Conservation (phyloP, 305 asterid species). For the Fraxinus albicans region DNA sequence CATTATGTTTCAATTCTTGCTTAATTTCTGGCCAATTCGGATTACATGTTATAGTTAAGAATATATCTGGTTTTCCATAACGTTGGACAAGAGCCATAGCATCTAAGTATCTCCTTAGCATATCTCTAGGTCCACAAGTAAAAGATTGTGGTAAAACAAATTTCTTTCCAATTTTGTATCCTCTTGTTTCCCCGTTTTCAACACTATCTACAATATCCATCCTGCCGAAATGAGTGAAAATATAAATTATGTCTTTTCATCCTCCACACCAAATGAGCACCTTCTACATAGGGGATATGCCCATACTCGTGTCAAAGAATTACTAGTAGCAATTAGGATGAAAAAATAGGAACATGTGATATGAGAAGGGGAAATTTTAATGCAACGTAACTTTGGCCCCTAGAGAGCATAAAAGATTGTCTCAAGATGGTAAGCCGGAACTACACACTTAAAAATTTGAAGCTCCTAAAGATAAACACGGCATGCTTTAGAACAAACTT, state of each 20-base stretch:
- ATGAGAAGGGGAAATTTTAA: constrained; percentile 83
- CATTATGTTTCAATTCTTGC: too few relatives aligned
- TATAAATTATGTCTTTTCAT: constrained; percentile 17
- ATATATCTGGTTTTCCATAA: too few relatives aligned
- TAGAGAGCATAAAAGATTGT: constrained; percentile 35
- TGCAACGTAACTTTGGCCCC: constrained; percentile 75
- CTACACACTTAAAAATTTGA: background rate
- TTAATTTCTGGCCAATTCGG: too few relatives aligned
- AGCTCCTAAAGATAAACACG: constrained; percentile 18
- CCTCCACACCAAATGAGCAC: constrained; percentile 16
- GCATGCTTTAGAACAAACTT: constrained; percentile 82
- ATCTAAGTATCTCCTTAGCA: too few relatives aligned
- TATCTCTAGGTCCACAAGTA: too few relatives aligned
- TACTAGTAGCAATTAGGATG: background rate
- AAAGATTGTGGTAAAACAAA: too few relatives aligned
- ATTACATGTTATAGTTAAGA: too few relatives aligned
- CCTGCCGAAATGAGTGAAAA: constrained; percentile 47
- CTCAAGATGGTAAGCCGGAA: constrained; percentile 27
- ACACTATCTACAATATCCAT: constrained; percentile 37
- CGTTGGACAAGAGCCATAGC: too few relatives aligned
- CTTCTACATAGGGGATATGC: constrained; percentile 13
- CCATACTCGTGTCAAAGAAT: background rate
- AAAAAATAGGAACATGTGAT: constrained; percentile 64
- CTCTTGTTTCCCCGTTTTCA: too few relatives aligned
- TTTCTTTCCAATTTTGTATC: too few relatives aligned